Conservation (phyloP, 2,329 filamentous ascomycete species). For the Diaporthe sp. region DNA sequence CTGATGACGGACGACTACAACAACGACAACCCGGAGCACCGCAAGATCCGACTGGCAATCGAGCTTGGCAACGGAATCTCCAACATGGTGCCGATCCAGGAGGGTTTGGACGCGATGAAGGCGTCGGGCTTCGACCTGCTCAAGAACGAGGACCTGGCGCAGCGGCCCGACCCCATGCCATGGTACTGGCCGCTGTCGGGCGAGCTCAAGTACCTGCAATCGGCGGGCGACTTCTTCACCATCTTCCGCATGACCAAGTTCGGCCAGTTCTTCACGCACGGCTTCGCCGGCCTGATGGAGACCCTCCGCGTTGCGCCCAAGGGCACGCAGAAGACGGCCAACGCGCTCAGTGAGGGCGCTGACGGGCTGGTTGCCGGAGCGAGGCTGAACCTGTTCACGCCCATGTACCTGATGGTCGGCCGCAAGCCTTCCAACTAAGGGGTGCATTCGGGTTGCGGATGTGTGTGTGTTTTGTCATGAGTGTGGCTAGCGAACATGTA, state of each 20-base stretch:
- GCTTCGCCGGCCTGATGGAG: constrained; percentile 83
- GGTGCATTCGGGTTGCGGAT: constrained; percentile 2
- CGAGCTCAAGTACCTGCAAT: constrained; percentile 85
- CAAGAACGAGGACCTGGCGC: constrained; percentile 88
- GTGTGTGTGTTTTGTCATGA: neutral
- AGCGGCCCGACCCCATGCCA: constrained; percentile 79
- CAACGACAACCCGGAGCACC: constrained; percentile 87
- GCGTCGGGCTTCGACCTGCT: constrained; percentile 88
- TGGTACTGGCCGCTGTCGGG: constrained; percentile 97
- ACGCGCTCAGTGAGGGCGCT: constrained; percentile 84
- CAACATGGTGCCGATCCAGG: constrained; percentile 93
- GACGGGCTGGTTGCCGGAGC: constrained; percentile 91
- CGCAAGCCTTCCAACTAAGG: constrained; percentile 76
- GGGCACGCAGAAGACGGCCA: constrained; percentile 95
- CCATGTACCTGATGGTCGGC: constrained; percentile 97
- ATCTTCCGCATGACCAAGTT: constrained; percentile 90
- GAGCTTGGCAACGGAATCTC: constrained; percentile 97
- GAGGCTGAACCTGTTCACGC: constrained; percentile 92
- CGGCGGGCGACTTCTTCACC: constrained; percentile 83
- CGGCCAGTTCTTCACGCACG: constrained; percentile 82
- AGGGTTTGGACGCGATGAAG: constrained; percentile 86
- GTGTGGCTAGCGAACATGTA: neutral
- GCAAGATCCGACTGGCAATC: constrained; percentile 92
- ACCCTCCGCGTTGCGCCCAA: constrained; percentile 79
- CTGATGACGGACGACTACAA: constrained; percentile 97